These are phyloP conservation scores for Mycosphaerelloides madeirae DNA, from an alignment of 2,329 filamentous ascomycete genomes.

Conservation along the genomic window DNA sequence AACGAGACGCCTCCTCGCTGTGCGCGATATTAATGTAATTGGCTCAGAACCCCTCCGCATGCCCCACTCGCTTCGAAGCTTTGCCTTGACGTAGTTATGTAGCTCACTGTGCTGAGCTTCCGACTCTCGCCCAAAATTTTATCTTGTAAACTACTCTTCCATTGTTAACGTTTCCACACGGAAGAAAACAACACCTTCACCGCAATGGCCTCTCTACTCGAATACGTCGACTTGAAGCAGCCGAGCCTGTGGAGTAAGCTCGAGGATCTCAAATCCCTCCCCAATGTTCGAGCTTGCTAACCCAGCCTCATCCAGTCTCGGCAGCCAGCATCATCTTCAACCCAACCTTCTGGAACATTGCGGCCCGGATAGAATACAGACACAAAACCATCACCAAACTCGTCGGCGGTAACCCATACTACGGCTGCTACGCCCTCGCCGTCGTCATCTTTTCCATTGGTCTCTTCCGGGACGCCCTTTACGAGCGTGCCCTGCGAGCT, in stretches of 20 bases:
- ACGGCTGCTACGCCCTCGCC: conserved; percentile 86
- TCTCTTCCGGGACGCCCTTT: conserved; percentile 72
- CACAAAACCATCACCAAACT: conserved; percentile 83
- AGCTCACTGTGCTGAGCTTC: no score
- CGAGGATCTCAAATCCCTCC: not conserved
- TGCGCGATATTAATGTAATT: no score
- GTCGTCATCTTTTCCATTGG: conserved; percentile 86
- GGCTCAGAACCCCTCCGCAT: no score
- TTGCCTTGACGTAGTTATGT: no score
- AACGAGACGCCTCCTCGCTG: no score
- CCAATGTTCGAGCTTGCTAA: conserved; percentile 2
- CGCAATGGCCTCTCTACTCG: conserved; percentile 34
- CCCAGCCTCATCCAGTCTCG: conserved; percentile 14
- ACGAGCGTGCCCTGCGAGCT: conserved; percentile 74
- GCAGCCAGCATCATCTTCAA: conserved; percentile 79
- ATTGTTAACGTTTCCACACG: no score
- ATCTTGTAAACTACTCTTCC: no score
- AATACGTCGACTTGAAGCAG: conserved; percentile 40
- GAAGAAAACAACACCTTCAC: no score
- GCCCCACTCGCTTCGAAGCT: no score
- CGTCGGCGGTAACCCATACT: conserved; percentile 70
- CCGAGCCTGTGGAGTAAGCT: conserved; percentile 45
- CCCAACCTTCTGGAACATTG: conserved; percentile 97
- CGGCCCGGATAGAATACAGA: conserved; percentile 84
- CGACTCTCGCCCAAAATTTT: no score